Percentiles rank a stretch among this genome's conserved stretches.
These are phyloP conservation scores for Rubroboletus satanas DNA, from an alignment of 768 basidiomycete genomes.

Conservation along the genomic window DNA sequence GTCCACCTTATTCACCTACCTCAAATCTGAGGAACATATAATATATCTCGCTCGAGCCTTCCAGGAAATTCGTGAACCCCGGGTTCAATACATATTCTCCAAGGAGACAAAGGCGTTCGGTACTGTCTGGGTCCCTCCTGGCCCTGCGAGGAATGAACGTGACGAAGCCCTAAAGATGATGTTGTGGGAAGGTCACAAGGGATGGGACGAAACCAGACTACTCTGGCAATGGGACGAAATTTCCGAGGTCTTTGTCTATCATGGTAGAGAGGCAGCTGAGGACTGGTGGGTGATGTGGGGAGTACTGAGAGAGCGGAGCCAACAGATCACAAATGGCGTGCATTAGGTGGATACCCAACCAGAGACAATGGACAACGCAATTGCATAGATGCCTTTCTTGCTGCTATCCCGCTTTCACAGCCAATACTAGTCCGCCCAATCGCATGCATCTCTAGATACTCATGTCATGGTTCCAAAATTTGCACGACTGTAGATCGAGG, in stretches of 20 bases:
- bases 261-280: constrained; percentile 55
- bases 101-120: constrained; percentile 44
- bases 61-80: constrained; percentile 55
- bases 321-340: constrained; percentile 3
- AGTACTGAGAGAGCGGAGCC: constrained; percentile 39
- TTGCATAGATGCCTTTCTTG: constrained; percentile 7
- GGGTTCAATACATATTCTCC: constrained; percentile 40
- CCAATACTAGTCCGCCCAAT: background rate
- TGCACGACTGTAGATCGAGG: background rate
- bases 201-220: constrained; percentile 49
- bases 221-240: constrained; percentile 54
- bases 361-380: constrained; percentile 1
- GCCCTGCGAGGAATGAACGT: constrained; percentile 44
- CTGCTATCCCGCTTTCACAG: background rate
- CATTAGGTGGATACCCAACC: constrained; percentile 8
- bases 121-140: constrained; percentile 42
- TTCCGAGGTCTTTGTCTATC: constrained; percentile 50
- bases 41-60: constrained; percentile 50
- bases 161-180: constrained; percentile 35
- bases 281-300: constrained; percentile 70
- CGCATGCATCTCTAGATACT: background rate
- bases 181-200: constrained; percentile 27
- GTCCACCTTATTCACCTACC: constrained; percentile 37
- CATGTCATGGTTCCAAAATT: background rate
- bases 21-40: constrained; percentile 47